Base-by-base conservation (phyloP, 306 rosid genomes). In the Herpetospermum pedunculosum region DNA sequence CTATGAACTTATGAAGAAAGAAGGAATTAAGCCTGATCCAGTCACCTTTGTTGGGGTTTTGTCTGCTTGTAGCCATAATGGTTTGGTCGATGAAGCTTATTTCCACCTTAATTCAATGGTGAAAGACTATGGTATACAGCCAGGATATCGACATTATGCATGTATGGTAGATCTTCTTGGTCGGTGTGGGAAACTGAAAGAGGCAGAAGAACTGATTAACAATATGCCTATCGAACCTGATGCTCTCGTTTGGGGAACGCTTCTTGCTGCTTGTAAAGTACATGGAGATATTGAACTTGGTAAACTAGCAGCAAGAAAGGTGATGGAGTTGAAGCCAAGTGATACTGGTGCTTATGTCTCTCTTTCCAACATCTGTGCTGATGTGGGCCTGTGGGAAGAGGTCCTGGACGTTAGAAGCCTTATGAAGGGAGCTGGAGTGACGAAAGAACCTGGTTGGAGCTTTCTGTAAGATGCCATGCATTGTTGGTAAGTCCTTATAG, bases 151-250 rank as follows among this genome's bases (percentile, higher is more conserved):
- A 18, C 97, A 92, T 75, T 92, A 85, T 72, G 88, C 90, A 34
- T 89, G 94, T 81, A 81, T 89, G 69, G 83, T 92, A 55, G 96
- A 92, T 89, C 84, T 92, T 78, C 89, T 89, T 35, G 87, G 96
- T 52, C 88, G 89, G 67, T 81, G 82, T 11, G 97, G 97, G 77
- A 82, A 87, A 75, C 72, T 89, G 60, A 81, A 81, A 73, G 94
- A 89, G 76, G 90, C 94, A 26, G 85, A 86, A 80, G 77, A 73
- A 57, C 81, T 92, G 75, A 89, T 92, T 9, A 69, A 80, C 50
- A 74, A 48, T 29, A 86, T 92, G 87, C 87, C 92, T 32, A 4
- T 85, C 13, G 64, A 86, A 69, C 85, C 94, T 21, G 81, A 88
- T 85, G 80, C 83, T 69, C 80, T 89, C 8, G 46, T 89, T 50